phyloP scores from a whole-genome alignment of 2,329 filamentous ascomycete species.

The Phaeosphaeriaceae sp. region DNA sequence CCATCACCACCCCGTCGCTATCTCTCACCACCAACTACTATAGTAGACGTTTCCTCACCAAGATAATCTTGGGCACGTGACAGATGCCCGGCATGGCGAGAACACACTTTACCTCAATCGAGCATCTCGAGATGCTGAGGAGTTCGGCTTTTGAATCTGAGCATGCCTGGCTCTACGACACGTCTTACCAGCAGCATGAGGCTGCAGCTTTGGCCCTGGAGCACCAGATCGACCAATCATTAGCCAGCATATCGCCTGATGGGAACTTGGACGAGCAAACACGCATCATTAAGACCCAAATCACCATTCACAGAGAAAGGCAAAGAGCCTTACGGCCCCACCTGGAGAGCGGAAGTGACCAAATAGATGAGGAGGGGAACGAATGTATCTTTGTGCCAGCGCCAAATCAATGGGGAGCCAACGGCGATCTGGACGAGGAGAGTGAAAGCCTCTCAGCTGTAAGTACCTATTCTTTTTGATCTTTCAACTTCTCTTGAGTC shows the following conservation, averaged over 20 bases:
- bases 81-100: constrained; percentile 32
- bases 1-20: constrained; percentile 9
- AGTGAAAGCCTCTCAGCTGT: constrained; percentile 46
- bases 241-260: constrained; percentile 44
- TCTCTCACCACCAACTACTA: neutral
- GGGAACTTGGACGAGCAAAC: constrained; percentile 45
- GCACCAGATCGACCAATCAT: constrained; percentile 39
- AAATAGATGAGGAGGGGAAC: constrained; percentile 44
- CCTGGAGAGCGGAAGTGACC: constrained; percentile 45
- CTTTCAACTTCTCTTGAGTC: neutral
- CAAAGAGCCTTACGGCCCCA: constrained; percentile 44
- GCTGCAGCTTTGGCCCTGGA: constrained; percentile 43
- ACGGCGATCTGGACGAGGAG: constrained; percentile 47
- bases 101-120: constrained; percentile 30
- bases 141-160: constrained; percentile 48
- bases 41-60: constrained; percentile 2
- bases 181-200: constrained; percentile 44
- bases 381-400: constrained; percentile 46
- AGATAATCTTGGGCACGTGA: neutral
- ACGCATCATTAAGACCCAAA: constrained; percentile 43
- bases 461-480: constrained; percentile 14
- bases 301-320: constrained; percentile 44
- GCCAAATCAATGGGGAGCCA: constrained; percentile 48
- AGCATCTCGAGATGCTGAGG: constrained; percentile 43
- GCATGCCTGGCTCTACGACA: constrained; percentile 48